Evolutionary conservation across 2,329 filamentous ascomycete species (phyloP).

Genomic region (Sporothrix phasma): DNA sequence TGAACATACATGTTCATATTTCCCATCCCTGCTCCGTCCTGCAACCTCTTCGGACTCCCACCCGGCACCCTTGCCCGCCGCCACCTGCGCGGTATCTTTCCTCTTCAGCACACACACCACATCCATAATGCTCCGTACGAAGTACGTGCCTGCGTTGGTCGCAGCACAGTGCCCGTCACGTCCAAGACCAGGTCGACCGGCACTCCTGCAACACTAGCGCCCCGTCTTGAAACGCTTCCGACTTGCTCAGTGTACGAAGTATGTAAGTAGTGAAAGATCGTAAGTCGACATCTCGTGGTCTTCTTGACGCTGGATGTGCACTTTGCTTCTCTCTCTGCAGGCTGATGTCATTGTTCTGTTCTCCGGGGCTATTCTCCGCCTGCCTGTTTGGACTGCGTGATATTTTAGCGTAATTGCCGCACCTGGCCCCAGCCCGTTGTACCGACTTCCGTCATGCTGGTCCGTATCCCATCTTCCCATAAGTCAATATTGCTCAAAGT

Average conservation of each 20-base stretch:
- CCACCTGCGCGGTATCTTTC: slow-evolving; percentile 12
- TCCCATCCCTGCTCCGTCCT: not conserved
- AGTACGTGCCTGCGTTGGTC: too few species aligned
- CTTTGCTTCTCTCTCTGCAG: too few species aligned
- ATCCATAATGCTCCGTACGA: too few species aligned
- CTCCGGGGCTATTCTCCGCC: too few species aligned
- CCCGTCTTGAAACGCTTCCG: not conserved
- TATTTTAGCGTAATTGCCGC: too few species aligned
- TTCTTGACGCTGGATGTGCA: too few species aligned
- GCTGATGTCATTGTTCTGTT: too few species aligned
- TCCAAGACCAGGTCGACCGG: not conserved
- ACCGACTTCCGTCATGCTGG: not conserved
- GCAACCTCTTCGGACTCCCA: not conserved
- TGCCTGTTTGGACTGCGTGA: too few species aligned
- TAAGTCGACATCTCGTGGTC: too few species aligned
- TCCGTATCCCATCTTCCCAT: not conserved
- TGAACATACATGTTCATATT: not conserved
- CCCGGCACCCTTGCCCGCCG: not conserved
- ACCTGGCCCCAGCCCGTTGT: not conserved
- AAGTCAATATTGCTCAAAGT: not conserved
- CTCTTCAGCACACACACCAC: not conserved
- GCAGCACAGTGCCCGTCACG: too few species aligned
- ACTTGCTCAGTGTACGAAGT: not conserved
- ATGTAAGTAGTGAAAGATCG: too few species aligned
- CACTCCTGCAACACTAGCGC: slow-evolving; percentile 4